Conservation (phyloP, 1,139 yeast species). For the Hyphopichia khmerensis region DNA sequence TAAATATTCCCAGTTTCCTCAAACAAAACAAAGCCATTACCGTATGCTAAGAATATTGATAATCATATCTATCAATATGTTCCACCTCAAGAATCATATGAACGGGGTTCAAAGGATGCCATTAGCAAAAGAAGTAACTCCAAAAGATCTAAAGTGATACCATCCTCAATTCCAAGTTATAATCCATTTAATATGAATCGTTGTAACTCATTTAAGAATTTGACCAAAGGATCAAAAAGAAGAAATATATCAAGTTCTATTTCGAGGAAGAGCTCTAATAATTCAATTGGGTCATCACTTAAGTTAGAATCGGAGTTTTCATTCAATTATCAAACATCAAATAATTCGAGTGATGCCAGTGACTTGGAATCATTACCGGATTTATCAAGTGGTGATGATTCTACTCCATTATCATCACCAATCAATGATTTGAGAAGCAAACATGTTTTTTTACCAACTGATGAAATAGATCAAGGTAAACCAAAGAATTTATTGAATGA, state of each 20-base stretch:
- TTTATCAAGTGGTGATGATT: slow-evolving; percentile 29
- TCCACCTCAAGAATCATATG: slow-evolving; percentile 7
- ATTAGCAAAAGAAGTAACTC: neutral
- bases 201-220: slow-evolving; percentile 9
- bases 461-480: neutral
- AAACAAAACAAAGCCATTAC: slow-evolving; percentile 10
- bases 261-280: neutral
- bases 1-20: neutral
- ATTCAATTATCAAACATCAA: slow-evolving; percentile 11
- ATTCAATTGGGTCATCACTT: neutral
- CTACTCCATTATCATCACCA: slow-evolving; percentile 29
- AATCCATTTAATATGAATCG: slow-evolving; percentile 5
- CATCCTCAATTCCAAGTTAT: slow-evolving; percentile 3
- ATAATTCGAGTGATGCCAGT: slow-evolving; percentile 12
- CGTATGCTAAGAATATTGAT: slow-evolving; percentile 16
- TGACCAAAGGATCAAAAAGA: slow-evolving; percentile 10
- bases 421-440: slow-evolving; percentile 7
- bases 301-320: slow-evolving; percentile 13
- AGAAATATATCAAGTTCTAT: slow-evolving; percentile 3
- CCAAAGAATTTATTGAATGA: neutral
- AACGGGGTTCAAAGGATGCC: neutral
- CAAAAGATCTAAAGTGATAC: neutral
- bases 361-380: slow-evolving; percentile 42
- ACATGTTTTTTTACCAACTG: slow-evolving; percentile 2
- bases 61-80: slow-evolving; percentile 25